Conservation (phyloP, 805 yeast species). For the Sporopachydermia lactativora region DNA sequence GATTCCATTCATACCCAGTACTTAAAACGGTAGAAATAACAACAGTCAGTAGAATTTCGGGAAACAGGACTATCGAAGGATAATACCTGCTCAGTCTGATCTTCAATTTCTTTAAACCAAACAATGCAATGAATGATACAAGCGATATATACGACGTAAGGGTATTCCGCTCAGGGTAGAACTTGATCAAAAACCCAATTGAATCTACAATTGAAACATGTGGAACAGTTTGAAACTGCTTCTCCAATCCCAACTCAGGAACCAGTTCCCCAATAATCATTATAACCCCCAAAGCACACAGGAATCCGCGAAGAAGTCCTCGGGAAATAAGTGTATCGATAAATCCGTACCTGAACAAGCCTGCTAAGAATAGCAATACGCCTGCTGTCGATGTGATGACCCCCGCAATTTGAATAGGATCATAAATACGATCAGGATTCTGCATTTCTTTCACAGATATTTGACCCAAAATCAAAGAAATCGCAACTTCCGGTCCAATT, state of each 20-base stretch:
- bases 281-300: constrained; percentile 29
- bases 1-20: constrained; percentile 21
- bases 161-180: constrained; percentile 17
- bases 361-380: constrained; percentile 24
- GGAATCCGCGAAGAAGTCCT: constrained; percentile 28
- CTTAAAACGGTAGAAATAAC: constrained; percentile 21
- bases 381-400: constrained; percentile 28
- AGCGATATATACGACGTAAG: constrained; percentile 23
- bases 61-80: constrained; percentile 3
- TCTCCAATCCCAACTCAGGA: constrained; percentile 24
- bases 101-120: constrained; percentile 18
- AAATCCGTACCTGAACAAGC: constrained; percentile 27
- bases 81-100: constrained; percentile 10
- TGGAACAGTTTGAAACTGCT: constrained; percentile 17
- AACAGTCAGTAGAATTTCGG: constrained; percentile 11
- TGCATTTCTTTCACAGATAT: constrained; percentile 23
- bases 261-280: constrained; percentile 27
- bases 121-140: constrained; percentile 18
- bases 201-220: constrained; percentile 11
- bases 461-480: constrained; percentile 72
- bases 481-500: constrained; percentile 87
- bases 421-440: constrained; percentile 21
- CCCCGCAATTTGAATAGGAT: background rate
- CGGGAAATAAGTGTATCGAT: constrained; percentile 22
- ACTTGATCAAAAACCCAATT: constrained; percentile 22